A percentile compares a stretch with the other conserved stretches of the same genome.
These are phyloP conservation scores for Botrytis aclada DNA, from an alignment of 2,329 filamentous ascomycete genomes.

Conservation along the genomic window DNA sequence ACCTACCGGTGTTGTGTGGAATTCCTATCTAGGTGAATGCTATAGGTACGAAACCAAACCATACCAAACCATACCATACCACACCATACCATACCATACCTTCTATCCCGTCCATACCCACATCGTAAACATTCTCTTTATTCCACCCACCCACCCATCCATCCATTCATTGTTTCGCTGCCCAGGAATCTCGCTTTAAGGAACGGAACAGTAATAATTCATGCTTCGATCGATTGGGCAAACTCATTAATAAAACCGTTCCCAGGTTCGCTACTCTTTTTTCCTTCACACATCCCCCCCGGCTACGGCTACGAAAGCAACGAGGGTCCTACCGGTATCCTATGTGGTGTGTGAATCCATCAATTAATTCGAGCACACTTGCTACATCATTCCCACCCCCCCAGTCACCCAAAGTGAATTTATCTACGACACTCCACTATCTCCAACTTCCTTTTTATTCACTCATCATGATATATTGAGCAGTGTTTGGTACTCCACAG, in stretches of 20 bases:
- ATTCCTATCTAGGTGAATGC: neutral
- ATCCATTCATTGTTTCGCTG: neutral
- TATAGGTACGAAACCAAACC: too few species aligned
- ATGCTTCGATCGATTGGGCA: neutral
- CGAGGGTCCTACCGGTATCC: neutral
- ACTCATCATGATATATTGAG: slow-evolving; percentile 36
- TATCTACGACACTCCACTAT: slow-evolving; percentile 11
- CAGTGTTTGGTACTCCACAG: slow-evolving; percentile 26
- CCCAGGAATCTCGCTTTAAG: neutral
- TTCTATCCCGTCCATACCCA: neutral
- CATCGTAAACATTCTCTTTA: neutral
- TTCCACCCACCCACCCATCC: neutral
- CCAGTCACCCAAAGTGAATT: slow-evolving; percentile 8
- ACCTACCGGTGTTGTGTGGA: neutral
- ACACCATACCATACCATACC: neutral
- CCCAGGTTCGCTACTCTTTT: slow-evolving; percentile 2
- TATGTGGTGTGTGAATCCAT: neutral
- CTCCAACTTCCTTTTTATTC: neutral
- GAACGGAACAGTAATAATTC: neutral
- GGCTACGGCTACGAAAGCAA: neutral
- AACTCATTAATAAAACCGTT: neutral
- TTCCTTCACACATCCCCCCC: neutral
- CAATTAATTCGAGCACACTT: neutral
- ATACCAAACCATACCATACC: neutral
- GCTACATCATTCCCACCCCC: neutral